Base-by-base conservation (phyloP, 805 yeast genomes). In the Blastobotrys terrestris region DNA sequence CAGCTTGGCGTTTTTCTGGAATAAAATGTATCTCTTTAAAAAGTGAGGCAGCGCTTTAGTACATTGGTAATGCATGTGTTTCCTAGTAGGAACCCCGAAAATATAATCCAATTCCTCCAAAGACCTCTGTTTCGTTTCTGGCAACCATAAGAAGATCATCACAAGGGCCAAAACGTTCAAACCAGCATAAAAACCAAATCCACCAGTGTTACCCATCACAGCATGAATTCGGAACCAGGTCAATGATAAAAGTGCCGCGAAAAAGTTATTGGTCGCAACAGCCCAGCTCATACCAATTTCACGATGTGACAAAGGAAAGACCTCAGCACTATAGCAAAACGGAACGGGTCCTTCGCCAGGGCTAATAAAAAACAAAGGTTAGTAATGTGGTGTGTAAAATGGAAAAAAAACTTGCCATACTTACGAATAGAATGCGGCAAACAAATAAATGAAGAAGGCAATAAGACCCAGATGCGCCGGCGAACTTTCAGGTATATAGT, bases 161-260 rank as follows among this genome's bases (percentile, higher is more conserved):
- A 84, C 73, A 75, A 85, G 81, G 51, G 87, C 75, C 2, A 85
- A 85, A 61, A 87, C 60, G 66, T 87, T 87, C 87, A 91, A 84
- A 13, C 85, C 95, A 1, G 95, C 95, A 63, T 86, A 88, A 77
- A 83, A 88, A 14, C 94, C 90, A 64, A 86, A 88, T 2, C 92
- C 94, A 67, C 96, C 95, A 60, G 83, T 86, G 2, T 87, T 78
- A 53, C 78, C 80, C 72, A 88, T 83, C 0, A 86, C 83, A 44
- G 69, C 76, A 52, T 77, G 67, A 66, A 89, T 70, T 31, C 86
- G 74, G 46, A 94, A 92, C 90, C 90, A 83, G 5, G 94, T 80
- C 55, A 87, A 75, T 18, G 92, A 80, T 56, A 83, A 69, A 44
- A 81, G 72, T 57, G 76, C 75, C 58, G 73, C 74, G 77, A 78